Percentiles rank a stretch among this genome's conserved stretches.
These are phyloP conservation scores for Globisporangium solare DNA, from an alignment of 352 stramenopile genomes.

Conservation along the genomic window DNA sequence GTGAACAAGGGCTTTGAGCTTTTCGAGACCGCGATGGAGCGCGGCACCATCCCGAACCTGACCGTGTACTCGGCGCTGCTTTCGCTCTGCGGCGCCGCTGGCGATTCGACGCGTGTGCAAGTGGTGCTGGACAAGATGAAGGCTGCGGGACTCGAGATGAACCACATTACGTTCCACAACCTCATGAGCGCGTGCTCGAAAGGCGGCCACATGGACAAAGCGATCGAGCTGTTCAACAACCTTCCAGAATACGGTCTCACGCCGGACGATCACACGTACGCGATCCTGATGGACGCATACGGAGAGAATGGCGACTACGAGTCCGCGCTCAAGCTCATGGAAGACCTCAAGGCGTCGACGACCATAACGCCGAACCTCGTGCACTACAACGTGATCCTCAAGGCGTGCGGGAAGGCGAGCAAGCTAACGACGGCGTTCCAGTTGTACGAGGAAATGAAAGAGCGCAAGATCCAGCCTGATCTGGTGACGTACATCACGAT, in stretches of 20 bases:
- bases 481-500: constrained; percentile 83
- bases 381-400: constrained; percentile 82
- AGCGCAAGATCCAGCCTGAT: constrained; percentile 57
- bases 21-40: constrained; percentile 44
- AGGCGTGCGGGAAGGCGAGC: constrained; percentile 68
- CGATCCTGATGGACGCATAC: constrained; percentile 74
- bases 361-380: constrained; percentile 40
- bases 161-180: constrained; percentile 67
- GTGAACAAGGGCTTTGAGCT: constrained; percentile 53
- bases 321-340: constrained; percentile 40
- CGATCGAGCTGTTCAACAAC: constrained; percentile 52
- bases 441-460: constrained; percentile 85
- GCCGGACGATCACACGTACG: constrained; percentile 57
- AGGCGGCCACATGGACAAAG: constrained; percentile 36
- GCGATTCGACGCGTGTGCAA: constrained; percentile 46
- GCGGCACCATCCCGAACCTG: constrained; percentile 66
- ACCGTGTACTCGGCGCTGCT: constrained; percentile 61
- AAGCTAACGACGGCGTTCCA: constrained; percentile 69
- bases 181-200: constrained; percentile 68
- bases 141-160: constrained; percentile 48
- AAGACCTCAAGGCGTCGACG: constrained; percentile 38
- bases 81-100: constrained; percentile 33
- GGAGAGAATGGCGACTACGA: constrained; percentile 57
- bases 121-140: constrained; percentile 53
- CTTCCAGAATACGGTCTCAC: constrained; percentile 49